These are phyloP conservation scores for Saccharomycopsis guyanensis DNA, from an alignment of 805 yeast species.

Conservation along the genomic window DNA sequence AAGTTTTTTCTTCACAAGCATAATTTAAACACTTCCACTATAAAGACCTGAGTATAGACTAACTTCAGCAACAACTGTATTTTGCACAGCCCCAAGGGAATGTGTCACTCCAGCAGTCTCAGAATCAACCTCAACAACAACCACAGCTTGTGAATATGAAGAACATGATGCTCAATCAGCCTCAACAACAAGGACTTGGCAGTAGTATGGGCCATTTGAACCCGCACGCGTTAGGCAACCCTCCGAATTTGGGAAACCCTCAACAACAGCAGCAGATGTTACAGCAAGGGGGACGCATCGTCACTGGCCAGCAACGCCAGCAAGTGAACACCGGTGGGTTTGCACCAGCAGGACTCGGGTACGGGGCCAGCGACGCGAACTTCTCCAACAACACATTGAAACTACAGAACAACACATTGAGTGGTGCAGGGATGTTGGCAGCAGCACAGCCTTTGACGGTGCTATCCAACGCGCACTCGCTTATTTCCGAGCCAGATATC, in stretches of 20 bases:
- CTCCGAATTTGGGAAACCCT: not conserved
- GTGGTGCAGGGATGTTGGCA: not conserved
- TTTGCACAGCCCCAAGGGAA: constrained; percentile 25
- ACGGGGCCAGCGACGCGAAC: not conserved
- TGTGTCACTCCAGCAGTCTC: constrained; percentile 14
- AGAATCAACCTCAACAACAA: constrained; percentile 19
- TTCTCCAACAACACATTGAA: no score
- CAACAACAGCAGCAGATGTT: constrained; percentile 20
- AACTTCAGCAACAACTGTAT: constrained; percentile 5
- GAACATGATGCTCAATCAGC: constrained; percentile 18
- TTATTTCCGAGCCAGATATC: constrained; percentile 25
- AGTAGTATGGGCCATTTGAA: not conserved
- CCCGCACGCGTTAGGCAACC: no score
- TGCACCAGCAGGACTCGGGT: not conserved
- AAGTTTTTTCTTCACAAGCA: no score
- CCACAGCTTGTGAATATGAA: constrained; percentile 17
- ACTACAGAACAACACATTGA: not conserved
- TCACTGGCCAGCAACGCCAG: not conserved
- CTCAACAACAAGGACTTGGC: constrained; percentile 21
- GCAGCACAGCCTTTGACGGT: no score
- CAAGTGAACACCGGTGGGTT: not conserved
- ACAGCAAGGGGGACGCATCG: constrained; percentile 9
- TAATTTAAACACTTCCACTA: no score
- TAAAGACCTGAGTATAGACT: constrained; percentile 1
- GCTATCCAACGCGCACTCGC: constrained; percentile 31